Evolutionary conservation across 306 rosid genomes (phyloP), one percentile per base, ranked within the genome.

Genomic region (Prinsepia uniflora): DNA sequence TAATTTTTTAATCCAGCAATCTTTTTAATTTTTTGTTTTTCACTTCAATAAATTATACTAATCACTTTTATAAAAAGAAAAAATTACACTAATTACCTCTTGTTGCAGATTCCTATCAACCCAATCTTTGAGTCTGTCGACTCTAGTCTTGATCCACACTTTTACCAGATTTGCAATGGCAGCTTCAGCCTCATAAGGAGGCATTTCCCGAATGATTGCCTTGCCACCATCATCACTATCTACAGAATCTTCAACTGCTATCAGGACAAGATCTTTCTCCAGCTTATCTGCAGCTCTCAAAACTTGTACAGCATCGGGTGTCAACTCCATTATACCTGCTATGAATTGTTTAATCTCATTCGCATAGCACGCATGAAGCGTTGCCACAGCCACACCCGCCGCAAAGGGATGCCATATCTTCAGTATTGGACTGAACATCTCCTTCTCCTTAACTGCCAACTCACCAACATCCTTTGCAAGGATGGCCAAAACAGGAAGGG

Each of bases 191-290:
- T 94, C 99, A 57, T 58, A 94, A 65, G 99, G 97, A 72, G 97
- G 97, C 99, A 94, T 90, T 86, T 94, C 99, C 18, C 99, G 97
- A 70, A 94, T 94, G 82, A 94, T 87, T 75, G 95, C 97, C 84
- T 94, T 94, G 67, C 97, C 99, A 64, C 99, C 99, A 53, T 94
- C 99, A 17, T 94, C 97, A 63, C 97, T 91, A 55, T 90, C 99
- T 24, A 91, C 99, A 7, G 99, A 90, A 82, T 94, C 99, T 79
- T 87, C 92, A 54, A 90, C 97, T 34, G 99, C 97, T 76, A 94
- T 89, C 69, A 81, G 95, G 74, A 91, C 99, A 70, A 94, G 99
- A 83, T 94, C 95, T 78, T 89, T 94, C 92, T 94, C 99, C 79
- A 94, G 84, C 91, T 94, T 93, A 70, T 94, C 97, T 20, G 99